Evolutionary conservation across 2,329 filamentous ascomycete species (phyloP).

Genomic region (Fusarium subglutinans): DNA sequence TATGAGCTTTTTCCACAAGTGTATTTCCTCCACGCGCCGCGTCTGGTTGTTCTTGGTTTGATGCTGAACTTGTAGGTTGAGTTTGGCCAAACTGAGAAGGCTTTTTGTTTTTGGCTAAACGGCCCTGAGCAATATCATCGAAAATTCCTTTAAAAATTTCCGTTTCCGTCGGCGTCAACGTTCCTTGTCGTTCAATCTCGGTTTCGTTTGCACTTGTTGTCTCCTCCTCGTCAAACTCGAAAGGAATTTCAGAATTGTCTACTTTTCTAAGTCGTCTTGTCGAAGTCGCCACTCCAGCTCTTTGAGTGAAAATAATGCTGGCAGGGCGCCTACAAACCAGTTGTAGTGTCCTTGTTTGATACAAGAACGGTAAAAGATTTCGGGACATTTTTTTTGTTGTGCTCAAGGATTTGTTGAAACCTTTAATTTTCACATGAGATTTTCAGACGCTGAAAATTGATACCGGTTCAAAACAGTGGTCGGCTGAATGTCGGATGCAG

Average conservation of each 20-base stretch:
- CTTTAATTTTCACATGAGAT: constrained; percentile 17
- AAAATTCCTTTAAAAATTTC: constrained; percentile 69
- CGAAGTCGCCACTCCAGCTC: constrained; percentile 32
- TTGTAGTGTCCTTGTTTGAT: constrained; percentile 71
- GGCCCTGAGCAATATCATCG: constrained; percentile 52
- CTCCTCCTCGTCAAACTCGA: constrained; percentile 60
- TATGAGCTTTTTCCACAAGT: constrained; percentile 47
- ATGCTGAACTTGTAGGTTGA: background rate
- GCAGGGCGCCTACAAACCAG: constrained; percentile 41
- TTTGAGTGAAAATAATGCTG: constrained; percentile 34
- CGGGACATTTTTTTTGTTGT: constrained; percentile 52
- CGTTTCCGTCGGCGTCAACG: constrained; percentile 67
- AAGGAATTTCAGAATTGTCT: constrained; percentile 58
- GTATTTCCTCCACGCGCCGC: constrained; percentile 37
- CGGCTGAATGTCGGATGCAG: constrained; percentile 36
- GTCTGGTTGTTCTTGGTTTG: background rate
- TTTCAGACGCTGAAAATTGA: constrained; percentile 26
- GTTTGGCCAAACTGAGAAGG: constrained; percentile 8
- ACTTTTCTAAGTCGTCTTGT: constrained; percentile 11
- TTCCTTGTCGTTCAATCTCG: constrained; percentile 48
- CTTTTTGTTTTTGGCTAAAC: constrained; percentile 45
- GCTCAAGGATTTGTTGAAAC: background rate
- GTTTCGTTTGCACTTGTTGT: constrained; percentile 33
- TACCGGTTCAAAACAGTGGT: background rate
- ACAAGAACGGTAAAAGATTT: constrained; percentile 72